Evolutionary conservation across 1,139 yeast species (phyloP), one percentile per base, ranked within the genome.

Genomic region (Candida frijolesensis): DNA sequence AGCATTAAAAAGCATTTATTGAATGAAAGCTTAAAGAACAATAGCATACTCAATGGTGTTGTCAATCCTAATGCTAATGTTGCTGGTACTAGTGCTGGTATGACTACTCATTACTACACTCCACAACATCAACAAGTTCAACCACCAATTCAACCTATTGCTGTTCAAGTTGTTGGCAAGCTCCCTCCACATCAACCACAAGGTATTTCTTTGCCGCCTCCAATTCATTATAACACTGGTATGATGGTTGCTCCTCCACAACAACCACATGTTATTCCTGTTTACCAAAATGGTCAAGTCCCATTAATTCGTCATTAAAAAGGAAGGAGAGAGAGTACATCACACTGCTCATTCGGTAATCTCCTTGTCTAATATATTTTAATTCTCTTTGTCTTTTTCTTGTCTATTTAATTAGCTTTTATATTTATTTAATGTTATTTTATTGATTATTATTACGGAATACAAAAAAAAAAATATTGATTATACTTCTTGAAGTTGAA

Each of bases 1-100:
- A 66, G 72, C 42, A 64, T 74, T 45, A 74, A 72, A 57, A 71
- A 71, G 55, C 67, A 62, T 46, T 35, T 54, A 19, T 47, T 52
- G 22, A 50, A 55, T 44, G 58, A 55, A 40, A 53, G 51, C 25
- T 47, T 54, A 34, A 52, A 50, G 37, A 42, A 49, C 48, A 19
- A 32, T 25, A 9, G 29, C 2, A 25, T 25, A 25, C 8, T 25
- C 7, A 25, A 25, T 25, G 29, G 29, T 25, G 29, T 25, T 25
- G 29, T 9, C 7, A 25, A 25, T 25, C 2, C 10, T 9, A 25
- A 25, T 18, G 35, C 29, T 35, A 35, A 25, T 27, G 11, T 22
- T 12, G 25, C 8, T 16, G 15, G 9, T 19, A 18, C 40, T 10
- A 15, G 11, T 27, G 29, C 25, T 30, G 34, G 34, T 30, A 19